phyloP scores from a whole-genome alignment of 2,329 filamentous ascomycete genomes.

The Akanthomyces uredinophilus region DNA sequence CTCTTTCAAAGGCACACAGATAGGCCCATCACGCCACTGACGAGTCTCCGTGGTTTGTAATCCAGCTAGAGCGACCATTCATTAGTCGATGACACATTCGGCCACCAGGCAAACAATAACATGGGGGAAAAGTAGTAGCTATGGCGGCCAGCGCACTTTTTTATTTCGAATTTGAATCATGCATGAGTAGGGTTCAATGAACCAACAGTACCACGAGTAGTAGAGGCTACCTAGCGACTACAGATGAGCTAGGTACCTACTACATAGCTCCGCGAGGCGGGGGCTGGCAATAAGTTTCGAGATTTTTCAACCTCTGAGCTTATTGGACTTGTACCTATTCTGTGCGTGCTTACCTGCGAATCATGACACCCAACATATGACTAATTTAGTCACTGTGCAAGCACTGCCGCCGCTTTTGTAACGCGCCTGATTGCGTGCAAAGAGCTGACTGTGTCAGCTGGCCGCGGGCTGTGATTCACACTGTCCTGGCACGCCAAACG shows the following conservation, averaged over 20 bases:
- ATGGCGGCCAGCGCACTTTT: neutral
- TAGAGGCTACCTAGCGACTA: no score
- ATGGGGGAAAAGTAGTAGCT: neutral
- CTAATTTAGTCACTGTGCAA: neutral
- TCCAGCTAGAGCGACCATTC: neutral
- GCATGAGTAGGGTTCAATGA: no score
- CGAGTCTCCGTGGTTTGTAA: neutral
- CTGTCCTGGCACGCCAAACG: neutral
- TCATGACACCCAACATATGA: neutral
- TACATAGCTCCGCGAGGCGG: no score
- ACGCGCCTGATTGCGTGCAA: slow-evolving; percentile 4
- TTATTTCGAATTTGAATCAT: no score
- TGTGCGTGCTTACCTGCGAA: neutral
- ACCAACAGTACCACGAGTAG: no score
- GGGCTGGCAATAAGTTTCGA: neutral
- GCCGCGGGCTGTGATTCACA: slow-evolving; percentile 8
- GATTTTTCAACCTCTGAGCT: neutral
- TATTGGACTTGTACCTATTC: neutral
- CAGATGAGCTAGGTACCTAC: no score
- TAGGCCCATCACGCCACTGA: neutral
- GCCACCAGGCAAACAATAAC: neutral
- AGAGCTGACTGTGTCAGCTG: slow-evolving; percentile 12
- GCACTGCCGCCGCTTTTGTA: neutral
- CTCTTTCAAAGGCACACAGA: no score
- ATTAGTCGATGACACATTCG: neutral